phyloP scores from a whole-genome alignment of 139 green algal species.

The Coccomyxa sp. region DNA sequence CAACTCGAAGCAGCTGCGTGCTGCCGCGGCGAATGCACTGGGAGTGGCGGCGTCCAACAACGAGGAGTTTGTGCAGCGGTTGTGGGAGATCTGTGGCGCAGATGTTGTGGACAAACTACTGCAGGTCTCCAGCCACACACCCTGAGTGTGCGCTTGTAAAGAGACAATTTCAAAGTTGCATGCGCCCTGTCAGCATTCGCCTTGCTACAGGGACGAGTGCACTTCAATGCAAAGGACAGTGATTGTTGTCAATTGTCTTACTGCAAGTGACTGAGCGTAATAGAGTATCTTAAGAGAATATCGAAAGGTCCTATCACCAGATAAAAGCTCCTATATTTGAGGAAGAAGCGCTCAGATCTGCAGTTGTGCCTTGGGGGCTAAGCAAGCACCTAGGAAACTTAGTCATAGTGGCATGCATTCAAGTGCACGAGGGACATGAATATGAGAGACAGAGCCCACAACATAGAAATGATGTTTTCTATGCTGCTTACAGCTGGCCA shows the following conservation, averaged over 20 bases:
- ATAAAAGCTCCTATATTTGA: neutral
- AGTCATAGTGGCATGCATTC: neutral
- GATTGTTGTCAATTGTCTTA: neutral
- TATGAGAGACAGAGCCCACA: neutral
- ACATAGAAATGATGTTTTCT: neutral
- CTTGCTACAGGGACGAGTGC: neutral
- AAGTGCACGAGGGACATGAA: neutral
- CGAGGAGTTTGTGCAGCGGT: slow-evolving; percentile 45
- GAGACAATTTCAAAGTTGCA: no score
- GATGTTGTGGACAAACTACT: slow-evolving; percentile 43
- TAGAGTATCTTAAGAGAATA: no score
- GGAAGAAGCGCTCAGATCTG: neutral
- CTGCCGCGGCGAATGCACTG: slow-evolving; percentile 57
- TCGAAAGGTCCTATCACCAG: no score
- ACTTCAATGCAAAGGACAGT: neutral
- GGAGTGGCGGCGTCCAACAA: slow-evolving; percentile 80
- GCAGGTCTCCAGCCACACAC: slow-evolving; percentile 11
- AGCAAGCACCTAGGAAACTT: neutral
- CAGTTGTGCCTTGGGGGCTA: neutral
- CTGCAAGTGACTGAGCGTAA: no score
- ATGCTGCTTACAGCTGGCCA: neutral
- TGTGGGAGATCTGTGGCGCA: slow-evolving; percentile 35
- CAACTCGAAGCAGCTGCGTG: slow-evolving; percentile 25
- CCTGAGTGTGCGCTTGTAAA: no score
- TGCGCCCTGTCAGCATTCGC: neutral